phyloP scores from a whole-genome alignment of 2,329 filamentous ascomycete species.

The Aspergillus ruber region DNA sequence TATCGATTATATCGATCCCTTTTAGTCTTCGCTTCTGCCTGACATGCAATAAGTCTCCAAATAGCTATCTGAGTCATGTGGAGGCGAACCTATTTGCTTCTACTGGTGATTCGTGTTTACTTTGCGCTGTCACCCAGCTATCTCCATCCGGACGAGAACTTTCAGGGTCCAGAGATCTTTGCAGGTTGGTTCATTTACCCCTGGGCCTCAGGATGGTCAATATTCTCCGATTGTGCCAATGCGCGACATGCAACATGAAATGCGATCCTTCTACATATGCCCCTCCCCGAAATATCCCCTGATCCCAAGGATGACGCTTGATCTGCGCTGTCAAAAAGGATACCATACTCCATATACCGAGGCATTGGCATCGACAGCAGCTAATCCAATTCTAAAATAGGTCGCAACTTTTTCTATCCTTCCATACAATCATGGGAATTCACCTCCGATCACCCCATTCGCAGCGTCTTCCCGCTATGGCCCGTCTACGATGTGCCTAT shows the following conservation, averaged over 20 bases:
- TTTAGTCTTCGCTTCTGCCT: constrained; percentile 7
- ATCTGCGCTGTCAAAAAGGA: neutral
- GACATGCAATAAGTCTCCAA: neutral
- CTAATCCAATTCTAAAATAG: constrained; percentile 42
- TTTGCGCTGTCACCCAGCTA: constrained; percentile 94
- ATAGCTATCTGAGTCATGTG: constrained; percentile 57
- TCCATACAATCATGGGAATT: constrained; percentile 94
- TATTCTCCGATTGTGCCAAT: neutral
- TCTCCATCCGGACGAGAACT: constrained; percentile 97
- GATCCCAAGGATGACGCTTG: neutral
- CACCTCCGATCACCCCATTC: constrained; percentile 77
- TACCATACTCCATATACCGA: neutral
- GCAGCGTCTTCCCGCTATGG: constrained; percentile 96
- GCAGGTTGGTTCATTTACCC: constrained; percentile 60
- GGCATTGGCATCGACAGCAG: neutral
- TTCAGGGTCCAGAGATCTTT: constrained; percentile 95
- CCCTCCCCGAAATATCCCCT: neutral
- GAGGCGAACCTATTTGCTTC: constrained; percentile 78
- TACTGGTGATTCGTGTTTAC: constrained; percentile 83
- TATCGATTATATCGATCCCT: constrained; percentile 2
- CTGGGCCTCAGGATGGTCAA: neutral
- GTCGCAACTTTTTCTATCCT: constrained; percentile 87
- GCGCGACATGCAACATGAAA: neutral
- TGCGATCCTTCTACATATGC: neutral
- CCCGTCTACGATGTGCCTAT: constrained; percentile 90